Evolutionary conservation across 768 basidiomycete species (phyloP).

Genomic region (Scleroderma bovista): DNA sequence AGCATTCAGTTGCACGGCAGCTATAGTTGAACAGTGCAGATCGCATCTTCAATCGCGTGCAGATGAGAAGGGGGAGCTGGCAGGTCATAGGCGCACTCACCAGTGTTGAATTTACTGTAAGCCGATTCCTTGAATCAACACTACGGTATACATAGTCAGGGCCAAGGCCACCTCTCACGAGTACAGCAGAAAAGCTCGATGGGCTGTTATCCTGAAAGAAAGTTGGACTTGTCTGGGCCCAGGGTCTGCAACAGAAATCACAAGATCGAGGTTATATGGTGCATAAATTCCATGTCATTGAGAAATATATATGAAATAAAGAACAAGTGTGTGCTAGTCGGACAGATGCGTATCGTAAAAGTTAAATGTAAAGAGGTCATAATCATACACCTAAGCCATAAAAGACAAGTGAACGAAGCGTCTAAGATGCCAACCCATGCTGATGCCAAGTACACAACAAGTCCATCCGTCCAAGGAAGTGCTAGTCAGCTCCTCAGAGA

Average conservation of each 20-base stretch:
- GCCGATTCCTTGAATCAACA: no score
- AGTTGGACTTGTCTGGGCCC: no score
- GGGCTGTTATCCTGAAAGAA: background rate
- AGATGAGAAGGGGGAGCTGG: no score
- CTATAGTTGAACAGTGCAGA: background rate
- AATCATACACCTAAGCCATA: constrained; percentile 21
- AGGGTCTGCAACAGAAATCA: no score
- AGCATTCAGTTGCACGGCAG: background rate
- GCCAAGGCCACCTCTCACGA: no score
- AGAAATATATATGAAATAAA: constrained; percentile 23
- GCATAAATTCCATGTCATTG: background rate
- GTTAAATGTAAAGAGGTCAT: constrained; percentile 6
- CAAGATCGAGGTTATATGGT: no score
- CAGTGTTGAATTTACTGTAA: no score
- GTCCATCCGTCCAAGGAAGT: constrained; percentile 1
- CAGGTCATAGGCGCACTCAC: no score
- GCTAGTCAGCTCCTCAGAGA: background rate
- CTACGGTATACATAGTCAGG: no score
- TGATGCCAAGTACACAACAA: constrained; percentile 4
- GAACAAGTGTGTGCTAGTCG: background rate
- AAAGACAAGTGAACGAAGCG: background rate
- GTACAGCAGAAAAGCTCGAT: background rate
- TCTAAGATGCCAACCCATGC: constrained; percentile 2
- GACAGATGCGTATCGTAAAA: constrained; percentile 1
- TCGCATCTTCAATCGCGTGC: no score